A percentile compares a stretch with the other conserved stretches of the same genome.
Evolutionary conservation across 2,329 filamentous ascomycete genomes (phyloP).

Genomic region (Hirsutella rhossiliensis): DNA sequence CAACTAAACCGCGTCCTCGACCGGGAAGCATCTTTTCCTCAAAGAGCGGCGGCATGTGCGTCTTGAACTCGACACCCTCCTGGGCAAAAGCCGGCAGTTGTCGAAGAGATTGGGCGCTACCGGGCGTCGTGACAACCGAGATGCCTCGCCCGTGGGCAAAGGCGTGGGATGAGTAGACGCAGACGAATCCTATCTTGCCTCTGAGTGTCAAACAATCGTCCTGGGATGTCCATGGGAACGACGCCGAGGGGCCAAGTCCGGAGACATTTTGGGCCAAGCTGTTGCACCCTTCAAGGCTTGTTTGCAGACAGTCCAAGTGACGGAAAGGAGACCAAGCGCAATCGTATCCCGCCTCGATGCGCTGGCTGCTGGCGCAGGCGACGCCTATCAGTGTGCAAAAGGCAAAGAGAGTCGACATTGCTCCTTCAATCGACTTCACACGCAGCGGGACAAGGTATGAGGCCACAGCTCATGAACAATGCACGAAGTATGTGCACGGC

Average conservation of each 20-base stretch:
- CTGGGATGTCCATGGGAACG: neutral
- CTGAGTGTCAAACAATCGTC: neutral
- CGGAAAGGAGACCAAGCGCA: neutral
- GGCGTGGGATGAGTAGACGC: conserved; percentile 21
- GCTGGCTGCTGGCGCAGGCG: too few relatives aligned
- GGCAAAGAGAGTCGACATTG: neutral
- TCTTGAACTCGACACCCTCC: conserved; percentile 4
- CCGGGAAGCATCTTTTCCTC: conserved; percentile 11
- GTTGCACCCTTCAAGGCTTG: neutral
- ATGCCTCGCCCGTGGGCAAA: conserved; percentile 26
- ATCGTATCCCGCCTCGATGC: neutral
- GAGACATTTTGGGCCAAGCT: neutral
- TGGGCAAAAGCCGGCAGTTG: conserved; percentile 15
- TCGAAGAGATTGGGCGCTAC: conserved; percentile 16
- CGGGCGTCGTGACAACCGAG: conserved; percentile 22
- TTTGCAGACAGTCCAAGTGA: neutral
- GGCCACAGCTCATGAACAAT: neutral
- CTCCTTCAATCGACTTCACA: neutral
- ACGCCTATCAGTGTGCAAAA: neutral
- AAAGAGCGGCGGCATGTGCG: conserved; percentile 6
- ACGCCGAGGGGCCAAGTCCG: neutral
- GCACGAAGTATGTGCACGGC: neutral
- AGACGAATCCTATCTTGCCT: conserved; percentile 6
- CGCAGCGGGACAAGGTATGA: neutral
- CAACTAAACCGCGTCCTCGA: conserved; percentile 12